Evolutionary conservation across 164 flowering plant genomes (phyloP).

Genomic region (Akebia trifoliata): DNA sequence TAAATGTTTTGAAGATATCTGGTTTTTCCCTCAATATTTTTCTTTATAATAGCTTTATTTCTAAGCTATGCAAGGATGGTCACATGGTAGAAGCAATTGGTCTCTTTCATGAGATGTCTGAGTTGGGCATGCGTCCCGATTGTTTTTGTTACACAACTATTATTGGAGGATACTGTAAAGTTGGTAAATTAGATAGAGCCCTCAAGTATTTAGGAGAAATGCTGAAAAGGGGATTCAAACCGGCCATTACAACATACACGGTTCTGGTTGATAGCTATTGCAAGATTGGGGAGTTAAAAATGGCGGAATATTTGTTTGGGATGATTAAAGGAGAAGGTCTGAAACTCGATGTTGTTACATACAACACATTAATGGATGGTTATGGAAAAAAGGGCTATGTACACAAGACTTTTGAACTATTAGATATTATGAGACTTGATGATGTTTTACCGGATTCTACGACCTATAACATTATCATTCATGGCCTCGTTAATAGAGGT

Average conservation of each 20-base stretch:
- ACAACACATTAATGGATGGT: conserved; percentile 41
- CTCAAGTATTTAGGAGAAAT: conserved; percentile 34
- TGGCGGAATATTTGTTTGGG: conserved; percentile 32
- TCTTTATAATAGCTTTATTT: conserved; percentile 43
- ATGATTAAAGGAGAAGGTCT: conserved; percentile 29
- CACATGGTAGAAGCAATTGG: conserved; percentile 32
- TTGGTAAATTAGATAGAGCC: conserved; percentile 20
- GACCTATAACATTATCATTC: conserved; percentile 41
- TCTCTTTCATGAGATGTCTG: conserved; percentile 36
- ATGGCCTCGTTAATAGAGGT: conserved; percentile 37
- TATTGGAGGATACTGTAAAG: conserved; percentile 42
- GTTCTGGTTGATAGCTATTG: conserved; percentile 31
- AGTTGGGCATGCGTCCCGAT: conserved; percentile 38
- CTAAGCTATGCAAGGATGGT: conserved; percentile 35
- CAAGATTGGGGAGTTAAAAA: conserved; percentile 31
- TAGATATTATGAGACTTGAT: conserved; percentile 29
- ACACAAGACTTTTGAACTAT: conserved; percentile 38
- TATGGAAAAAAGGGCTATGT: conserved; percentile 33
- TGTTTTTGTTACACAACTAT: conserved; percentile 39
- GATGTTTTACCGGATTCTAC: conserved; percentile 32
- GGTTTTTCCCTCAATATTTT: conserved; percentile 27
- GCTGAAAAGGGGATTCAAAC: conserved; percentile 41
- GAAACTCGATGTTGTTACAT: conserved; percentile 34
- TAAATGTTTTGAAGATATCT: conserved; percentile 23
- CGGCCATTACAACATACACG: conserved; percentile 37